These are phyloP conservation scores for Cyclocybe aegerita DNA, from an alignment of 768 basidiomycete species.

Conservation along the genomic window DNA sequence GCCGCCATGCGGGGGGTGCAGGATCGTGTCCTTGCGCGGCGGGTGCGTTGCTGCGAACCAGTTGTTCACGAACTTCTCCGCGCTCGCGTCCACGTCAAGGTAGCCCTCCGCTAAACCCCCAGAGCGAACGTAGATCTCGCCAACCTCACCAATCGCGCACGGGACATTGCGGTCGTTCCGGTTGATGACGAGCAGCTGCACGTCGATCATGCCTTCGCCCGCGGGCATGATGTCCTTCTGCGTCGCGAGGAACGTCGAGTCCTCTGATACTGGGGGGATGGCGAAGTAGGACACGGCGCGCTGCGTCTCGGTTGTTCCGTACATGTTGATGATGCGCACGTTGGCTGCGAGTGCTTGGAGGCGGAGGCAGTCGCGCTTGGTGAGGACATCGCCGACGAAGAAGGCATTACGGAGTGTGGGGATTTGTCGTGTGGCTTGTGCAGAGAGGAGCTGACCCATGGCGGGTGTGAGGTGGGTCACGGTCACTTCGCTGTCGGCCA, in stretches of 20 bases:
- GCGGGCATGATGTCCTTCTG: constrained; percentile 99
- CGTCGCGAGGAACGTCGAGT: constrained; percentile 87
- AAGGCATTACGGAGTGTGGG: constrained; percentile 88
- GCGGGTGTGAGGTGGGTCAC: constrained; percentile 98
- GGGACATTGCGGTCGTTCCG: constrained; percentile 78
- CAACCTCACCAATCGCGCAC: constrained; percentile 94
- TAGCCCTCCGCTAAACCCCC: constrained; percentile 97
- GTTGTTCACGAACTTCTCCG: constrained; percentile 91
- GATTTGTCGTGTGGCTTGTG: constrained; percentile 77
- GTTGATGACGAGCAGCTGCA: constrained; percentile 96
- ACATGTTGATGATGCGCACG: constrained; percentile 98
- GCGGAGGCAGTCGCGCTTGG: constrained; percentile 95
- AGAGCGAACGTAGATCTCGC: constrained; percentile 97
- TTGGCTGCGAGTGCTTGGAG: constrained; percentile 91
- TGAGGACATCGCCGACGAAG: constrained; percentile 98
- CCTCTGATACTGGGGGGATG: constrained; percentile 80
- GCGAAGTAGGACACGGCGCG: constrained; percentile 97
- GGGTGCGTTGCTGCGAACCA: constrained; percentile 70
- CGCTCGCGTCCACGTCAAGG: constrained; percentile 75
- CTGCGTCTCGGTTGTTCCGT: constrained; percentile 98
- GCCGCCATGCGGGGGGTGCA: constrained; percentile 48
- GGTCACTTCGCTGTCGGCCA: constrained; percentile 87
- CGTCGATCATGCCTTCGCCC: constrained; percentile 96
- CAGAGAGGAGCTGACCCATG: constrained; percentile 96
- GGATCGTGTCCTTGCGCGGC: constrained; percentile 69